Conservation (phyloP, 2,329 filamentous ascomycete genomes). For the Xylaria multiplex region DNA sequence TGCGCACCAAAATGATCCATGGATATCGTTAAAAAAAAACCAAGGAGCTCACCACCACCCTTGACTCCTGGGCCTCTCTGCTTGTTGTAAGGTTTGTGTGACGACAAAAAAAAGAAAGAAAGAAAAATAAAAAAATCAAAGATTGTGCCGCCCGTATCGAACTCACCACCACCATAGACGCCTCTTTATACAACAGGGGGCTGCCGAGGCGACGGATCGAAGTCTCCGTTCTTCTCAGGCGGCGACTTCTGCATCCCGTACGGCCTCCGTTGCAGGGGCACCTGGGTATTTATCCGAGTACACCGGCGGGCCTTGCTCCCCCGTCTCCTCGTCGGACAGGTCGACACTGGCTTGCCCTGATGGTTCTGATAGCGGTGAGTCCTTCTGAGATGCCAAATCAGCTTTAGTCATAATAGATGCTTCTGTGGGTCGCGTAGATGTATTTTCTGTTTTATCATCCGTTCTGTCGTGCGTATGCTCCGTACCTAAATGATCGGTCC, state of each 20-base stretch:
- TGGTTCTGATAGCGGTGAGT: constrained; percentile 27
- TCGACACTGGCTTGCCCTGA: constrained; percentile 40
- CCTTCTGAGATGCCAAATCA: constrained; percentile 32
- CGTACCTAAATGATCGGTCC: constrained; percentile 24
- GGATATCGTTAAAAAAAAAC: constrained; percentile 14
- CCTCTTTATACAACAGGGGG: constrained; percentile 23
- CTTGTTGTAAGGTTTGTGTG: background rate
- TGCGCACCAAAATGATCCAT: constrained; percentile 19
- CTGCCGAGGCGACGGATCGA: background rate
- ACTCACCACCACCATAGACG: constrained; percentile 20
- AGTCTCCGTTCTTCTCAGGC: constrained; percentile 23
- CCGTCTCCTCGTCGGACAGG: constrained; percentile 35
- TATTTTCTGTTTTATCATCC: constrained; percentile 26
- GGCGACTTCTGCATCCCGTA: constrained; percentile 36
- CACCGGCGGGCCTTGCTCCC: constrained; percentile 36
- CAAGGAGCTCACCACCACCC: background rate
- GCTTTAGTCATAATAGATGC: constrained; percentile 23
- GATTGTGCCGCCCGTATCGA: constrained; percentile 14
- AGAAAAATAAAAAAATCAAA: constrained; percentile 1
- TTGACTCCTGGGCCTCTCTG: background rate
- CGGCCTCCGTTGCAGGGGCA: constrained; percentile 30
- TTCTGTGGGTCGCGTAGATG: constrained; percentile 41
- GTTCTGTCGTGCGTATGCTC: constrained; percentile 40
- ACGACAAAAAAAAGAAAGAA: constrained; percentile 1
- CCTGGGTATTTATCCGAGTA: constrained; percentile 43